These are phyloP conservation scores for Auriculariales sp. DNA, from an alignment of 768 basidiomycete genomes.

Conservation along the genomic window DNA sequence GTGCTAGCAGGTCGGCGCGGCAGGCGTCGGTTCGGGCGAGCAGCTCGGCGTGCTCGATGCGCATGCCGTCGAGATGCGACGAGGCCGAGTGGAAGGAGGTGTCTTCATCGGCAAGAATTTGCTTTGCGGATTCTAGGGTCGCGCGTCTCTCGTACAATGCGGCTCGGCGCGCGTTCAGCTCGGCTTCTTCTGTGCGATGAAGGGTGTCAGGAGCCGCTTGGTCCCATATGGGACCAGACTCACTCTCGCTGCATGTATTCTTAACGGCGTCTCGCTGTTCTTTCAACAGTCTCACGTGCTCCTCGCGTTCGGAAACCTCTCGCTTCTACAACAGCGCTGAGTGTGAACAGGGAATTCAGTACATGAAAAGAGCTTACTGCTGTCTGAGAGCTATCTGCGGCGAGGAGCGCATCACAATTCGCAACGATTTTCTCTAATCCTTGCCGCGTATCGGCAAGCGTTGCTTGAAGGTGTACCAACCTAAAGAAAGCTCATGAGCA, in stretches of 20 bases:
- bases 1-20: constrained; percentile 35
- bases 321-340: constrained; percentile 28
- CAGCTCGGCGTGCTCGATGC: too few species aligned
- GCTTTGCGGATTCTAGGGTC: too few species aligned
- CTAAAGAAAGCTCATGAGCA: constrained; percentile 15
- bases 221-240: too few species aligned
- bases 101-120: too few species aligned
- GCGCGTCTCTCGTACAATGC: too few species aligned
- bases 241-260: too few species aligned
- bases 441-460: constrained; percentile 23
- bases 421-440: constrained; percentile 18
- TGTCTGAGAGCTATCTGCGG: constrained; percentile 9
- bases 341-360: constrained; percentile 6
- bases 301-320: constrained; percentile 52
- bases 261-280: constrained; percentile 26
- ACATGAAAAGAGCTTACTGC: constrained; percentile 12
- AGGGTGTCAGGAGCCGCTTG: too few species aligned
- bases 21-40: constrained; percentile 5
- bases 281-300: constrained; percentile 35
- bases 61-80: too few species aligned
- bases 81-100: too few species aligned
- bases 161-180: too few species aligned
- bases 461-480: constrained; percentile 26
- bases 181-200: too few species aligned
- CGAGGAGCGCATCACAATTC: constrained; percentile 18